These are phyloP conservation scores for Cichorium intybus DNA, from an alignment of 140 eudicot species.

Conservation along the genomic window DNA sequence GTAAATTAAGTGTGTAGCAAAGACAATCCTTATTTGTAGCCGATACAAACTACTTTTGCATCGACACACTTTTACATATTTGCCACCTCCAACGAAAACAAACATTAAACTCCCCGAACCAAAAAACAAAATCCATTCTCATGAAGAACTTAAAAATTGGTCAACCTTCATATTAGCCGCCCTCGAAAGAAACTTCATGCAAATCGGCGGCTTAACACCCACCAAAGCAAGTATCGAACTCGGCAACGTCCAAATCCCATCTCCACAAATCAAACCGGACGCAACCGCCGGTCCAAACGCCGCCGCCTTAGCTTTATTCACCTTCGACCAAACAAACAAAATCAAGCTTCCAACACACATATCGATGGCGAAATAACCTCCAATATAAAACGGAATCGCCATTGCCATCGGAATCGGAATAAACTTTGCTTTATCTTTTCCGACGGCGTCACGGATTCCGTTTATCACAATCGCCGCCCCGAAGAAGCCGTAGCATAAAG, in stretches of 20 bases:
- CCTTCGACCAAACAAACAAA: slow-evolving; percentile 62
- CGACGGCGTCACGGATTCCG: slow-evolving; percentile 61
- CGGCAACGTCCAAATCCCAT: slow-evolving; percentile 92
- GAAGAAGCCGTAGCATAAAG: slow-evolving; percentile 68
- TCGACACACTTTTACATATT: slow-evolving; percentile 3
- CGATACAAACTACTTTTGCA: slow-evolving; percentile 9
- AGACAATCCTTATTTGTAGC: slow-evolving; percentile 12
- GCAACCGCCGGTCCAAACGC: slow-evolving; percentile 93
- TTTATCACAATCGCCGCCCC: slow-evolving; percentile 60
- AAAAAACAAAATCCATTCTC: neutral
- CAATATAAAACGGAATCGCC: slow-evolving; percentile 88
- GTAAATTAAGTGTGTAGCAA: slow-evolving; percentile 3
- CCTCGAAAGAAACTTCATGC: slow-evolving; percentile 87
- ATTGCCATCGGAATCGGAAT: slow-evolving; percentile 95
- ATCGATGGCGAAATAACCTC: slow-evolving; percentile 75
- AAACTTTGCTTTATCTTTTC: slow-evolving; percentile 47
- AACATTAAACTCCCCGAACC: neutral
- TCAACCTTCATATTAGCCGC: slow-evolving; percentile 50
- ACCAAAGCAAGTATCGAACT: slow-evolving; percentile 78
- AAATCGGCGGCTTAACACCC: slow-evolving; percentile 78
- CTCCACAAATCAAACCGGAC: slow-evolving; percentile 93
- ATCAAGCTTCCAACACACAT: slow-evolving; percentile 91
- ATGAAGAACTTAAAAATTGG: slow-evolving; percentile 31
- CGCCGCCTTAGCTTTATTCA: slow-evolving; percentile 68
- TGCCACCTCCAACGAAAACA: neutral